Evolutionary conservation across 2,329 filamentous ascomycete species (phyloP).

Genomic region (Aspergillus sclerotialis): DNA sequence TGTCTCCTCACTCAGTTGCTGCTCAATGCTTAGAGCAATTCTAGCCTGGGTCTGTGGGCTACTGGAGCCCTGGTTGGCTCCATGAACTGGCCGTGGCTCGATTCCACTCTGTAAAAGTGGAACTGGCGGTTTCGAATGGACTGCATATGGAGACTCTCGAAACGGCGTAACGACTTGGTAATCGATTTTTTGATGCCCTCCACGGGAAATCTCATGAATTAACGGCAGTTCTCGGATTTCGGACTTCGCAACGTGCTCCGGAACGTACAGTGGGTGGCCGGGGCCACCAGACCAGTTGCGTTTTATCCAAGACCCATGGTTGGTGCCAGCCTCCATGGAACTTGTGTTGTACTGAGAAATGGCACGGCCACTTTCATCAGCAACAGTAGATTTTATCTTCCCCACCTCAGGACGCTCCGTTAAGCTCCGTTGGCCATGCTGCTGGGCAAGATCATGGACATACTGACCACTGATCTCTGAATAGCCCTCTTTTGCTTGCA

Average conservation of each 20-base stretch:
- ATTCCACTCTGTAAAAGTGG: conserved; percentile 29
- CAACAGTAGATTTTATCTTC: conserved; percentile 40
- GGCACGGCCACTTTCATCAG: conserved; percentile 38
- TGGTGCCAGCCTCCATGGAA: conserved; percentile 27
- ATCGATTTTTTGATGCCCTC: conserved; percentile 30
- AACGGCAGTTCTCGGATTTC: conserved; percentile 35
- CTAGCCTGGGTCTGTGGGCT: conserved; percentile 38
- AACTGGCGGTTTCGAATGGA: conserved; percentile 29
- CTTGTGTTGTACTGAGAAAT: conserved; percentile 34
- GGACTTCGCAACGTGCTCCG: conserved; percentile 33
- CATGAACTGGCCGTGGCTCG: conserved; percentile 31
- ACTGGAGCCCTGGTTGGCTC: conserved; percentile 28
- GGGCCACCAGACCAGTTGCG: conserved; percentile 30
- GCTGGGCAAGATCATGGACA: conserved; percentile 29
- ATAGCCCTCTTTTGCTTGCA: conserved; percentile 73
- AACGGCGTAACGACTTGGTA: conserved; percentile 36
- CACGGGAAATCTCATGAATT: conserved; percentile 33
- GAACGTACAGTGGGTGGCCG: conserved; percentile 28
- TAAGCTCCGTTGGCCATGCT: conserved; percentile 30
- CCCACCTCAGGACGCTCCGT: conserved; percentile 35
- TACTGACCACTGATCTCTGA: conserved; percentile 31
- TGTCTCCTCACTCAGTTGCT: conserved; percentile 44
- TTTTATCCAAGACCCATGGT: conserved; percentile 35
- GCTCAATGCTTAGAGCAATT: conserved; percentile 37
- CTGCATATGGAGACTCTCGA: conserved; percentile 30